Evolutionary conservation across 257 asterid species (phyloP).

Genomic region (Fraxinus quadrangulata): DNA sequence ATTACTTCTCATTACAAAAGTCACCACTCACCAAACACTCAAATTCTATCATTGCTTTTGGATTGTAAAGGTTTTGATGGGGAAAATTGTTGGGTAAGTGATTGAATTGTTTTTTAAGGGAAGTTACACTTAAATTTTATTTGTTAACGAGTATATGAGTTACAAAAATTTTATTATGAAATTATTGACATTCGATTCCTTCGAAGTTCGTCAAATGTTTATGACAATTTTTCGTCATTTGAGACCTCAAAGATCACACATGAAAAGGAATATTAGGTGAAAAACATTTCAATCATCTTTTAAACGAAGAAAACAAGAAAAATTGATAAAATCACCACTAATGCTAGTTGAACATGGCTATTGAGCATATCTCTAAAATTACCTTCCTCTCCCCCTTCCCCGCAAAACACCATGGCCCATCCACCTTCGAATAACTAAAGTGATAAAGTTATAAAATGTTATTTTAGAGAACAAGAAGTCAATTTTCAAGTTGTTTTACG

Average conservation of each 20-base stretch:
- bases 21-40: conserved; percentile 11
- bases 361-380: not conserved
- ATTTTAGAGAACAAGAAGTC: no score
- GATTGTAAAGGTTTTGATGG: conserved; percentile 4
- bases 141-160: not conserved
- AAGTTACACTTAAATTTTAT: no score
- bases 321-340: not conserved
- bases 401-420: no score
- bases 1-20: conserved; percentile 36
- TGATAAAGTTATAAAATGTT: no score
- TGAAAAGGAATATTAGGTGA: not conserved
- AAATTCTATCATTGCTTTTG: not conserved
- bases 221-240: not conserved
- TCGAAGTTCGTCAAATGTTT: not conserved
- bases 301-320: not conserved
- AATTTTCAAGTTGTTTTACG: no score
- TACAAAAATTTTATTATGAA: no score
- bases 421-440: no score
- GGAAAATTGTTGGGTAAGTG: conserved; percentile 5
- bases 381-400: not conserved
- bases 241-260: not conserved
- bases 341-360: no score
- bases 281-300: not conserved
- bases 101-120: not conserved
- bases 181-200: no score